Percentiles rank a stretch among this genome's conserved stretches.
These are phyloP conservation scores for Athelia sp. DNA, from an alignment of 1,284 basidiomycete species.

Conservation along the genomic window DNA sequence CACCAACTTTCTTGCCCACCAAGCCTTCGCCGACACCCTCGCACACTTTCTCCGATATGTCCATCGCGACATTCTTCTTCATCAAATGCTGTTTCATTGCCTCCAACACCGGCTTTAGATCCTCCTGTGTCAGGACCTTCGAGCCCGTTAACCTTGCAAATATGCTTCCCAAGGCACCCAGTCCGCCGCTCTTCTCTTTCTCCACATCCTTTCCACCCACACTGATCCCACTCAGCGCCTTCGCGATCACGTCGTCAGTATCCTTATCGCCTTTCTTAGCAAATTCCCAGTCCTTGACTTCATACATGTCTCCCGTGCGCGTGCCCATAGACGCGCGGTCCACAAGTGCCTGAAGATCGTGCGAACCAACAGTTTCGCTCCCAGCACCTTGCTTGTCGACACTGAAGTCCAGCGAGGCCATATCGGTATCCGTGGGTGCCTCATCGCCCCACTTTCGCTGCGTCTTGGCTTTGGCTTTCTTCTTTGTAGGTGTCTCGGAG, in stretches of 20 bases:
- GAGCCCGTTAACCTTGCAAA: constrained; percentile 84
- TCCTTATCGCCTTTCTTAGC: constrained; percentile 34
- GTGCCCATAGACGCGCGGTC: constrained; percentile 79
- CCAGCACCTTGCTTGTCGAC: constrained; percentile 38
- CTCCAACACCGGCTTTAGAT: constrained; percentile 84
- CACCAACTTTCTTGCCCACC: constrained; percentile 86
- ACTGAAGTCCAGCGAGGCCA: constrained; percentile 88
- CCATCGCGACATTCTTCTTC: constrained; percentile 97
- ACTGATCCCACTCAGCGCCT: constrained; percentile 38
- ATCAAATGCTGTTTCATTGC: constrained; percentile 98
- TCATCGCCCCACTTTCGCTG: constrained; percentile 93
- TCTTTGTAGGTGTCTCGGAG: constrained; percentile 50
- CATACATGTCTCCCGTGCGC: constrained; percentile 79
- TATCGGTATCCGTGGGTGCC: constrained; percentile 75
- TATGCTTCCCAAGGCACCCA: constrained; percentile 67
- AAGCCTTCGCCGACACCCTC: constrained; percentile 88
- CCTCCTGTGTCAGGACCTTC: constrained; percentile 78
- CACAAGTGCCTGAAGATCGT: constrained; percentile 61
- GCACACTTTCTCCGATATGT: constrained; percentile 93
- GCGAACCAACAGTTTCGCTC: constrained; percentile 30
- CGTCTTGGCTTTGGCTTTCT: constrained; percentile 65
- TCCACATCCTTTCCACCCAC: constrained; percentile 31
- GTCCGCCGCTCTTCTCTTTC: constrained; percentile 33
- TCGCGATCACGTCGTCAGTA: constrained; percentile 54
- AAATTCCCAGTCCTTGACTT: constrained; percentile 92